phyloP scores from a whole-genome alignment of 768 basidiomycete genomes.

The Pulveroboletus ravenelii region DNA sequence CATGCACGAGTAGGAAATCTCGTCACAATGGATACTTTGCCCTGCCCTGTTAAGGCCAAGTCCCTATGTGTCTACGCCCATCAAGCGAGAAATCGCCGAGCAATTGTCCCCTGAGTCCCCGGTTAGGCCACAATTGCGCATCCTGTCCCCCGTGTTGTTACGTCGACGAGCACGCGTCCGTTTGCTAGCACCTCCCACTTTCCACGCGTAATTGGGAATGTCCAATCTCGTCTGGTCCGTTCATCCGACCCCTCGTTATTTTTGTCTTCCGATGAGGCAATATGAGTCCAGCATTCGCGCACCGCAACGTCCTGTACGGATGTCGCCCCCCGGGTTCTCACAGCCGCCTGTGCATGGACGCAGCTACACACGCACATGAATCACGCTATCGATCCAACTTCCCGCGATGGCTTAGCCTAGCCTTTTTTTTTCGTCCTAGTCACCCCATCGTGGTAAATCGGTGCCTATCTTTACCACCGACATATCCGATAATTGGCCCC shows the following conservation, averaged over 20 bases:
- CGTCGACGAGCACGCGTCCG: constrained; percentile 23
- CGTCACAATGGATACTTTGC: constrained; percentile 7
- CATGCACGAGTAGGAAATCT: constrained; percentile 8
- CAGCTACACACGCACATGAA: neutral
- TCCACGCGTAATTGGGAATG: constrained; percentile 18
- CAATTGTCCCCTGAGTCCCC: constrained; percentile 16
- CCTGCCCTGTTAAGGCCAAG: constrained; percentile 5
- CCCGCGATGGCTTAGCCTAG: constrained; percentile 17
- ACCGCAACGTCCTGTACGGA: constrained; percentile 2
- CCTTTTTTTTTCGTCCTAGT: constrained; percentile 13
- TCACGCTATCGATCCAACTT: constrained; percentile 16
- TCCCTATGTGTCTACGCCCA: constrained; percentile 12
- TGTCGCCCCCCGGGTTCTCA: constrained; percentile 11
- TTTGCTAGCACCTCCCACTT: constrained; percentile 5
- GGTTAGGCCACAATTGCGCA: constrained; percentile 5
- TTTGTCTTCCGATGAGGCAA: constrained; percentile 1
- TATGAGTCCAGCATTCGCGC: constrained; percentile 4
- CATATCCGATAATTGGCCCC: constrained; percentile 18
- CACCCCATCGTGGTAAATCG: constrained; percentile 11
- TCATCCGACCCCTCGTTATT: constrained; percentile 10
- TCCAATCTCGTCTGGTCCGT: constrained; percentile 13
- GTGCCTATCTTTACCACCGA: constrained; percentile 20
- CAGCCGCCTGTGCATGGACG: constrained; percentile 4
- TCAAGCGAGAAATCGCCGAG: constrained; percentile 16
- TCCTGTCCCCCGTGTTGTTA: constrained; percentile 17